Base-by-base conservation (phyloP, 139 green algal genomes). In the Chlorella sp. region DNA sequence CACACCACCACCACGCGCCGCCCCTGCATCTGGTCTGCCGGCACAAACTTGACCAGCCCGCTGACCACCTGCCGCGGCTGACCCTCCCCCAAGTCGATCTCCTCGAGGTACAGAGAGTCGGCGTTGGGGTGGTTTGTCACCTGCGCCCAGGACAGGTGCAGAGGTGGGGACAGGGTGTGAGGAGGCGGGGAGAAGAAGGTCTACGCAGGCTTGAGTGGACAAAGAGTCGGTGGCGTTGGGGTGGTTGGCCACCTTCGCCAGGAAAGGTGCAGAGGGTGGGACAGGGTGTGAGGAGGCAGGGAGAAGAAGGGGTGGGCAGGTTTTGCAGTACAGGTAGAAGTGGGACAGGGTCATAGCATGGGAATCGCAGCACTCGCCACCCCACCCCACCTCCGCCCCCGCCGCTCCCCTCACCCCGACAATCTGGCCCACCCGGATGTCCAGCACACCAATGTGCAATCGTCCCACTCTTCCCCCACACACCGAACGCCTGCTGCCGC, bases 21-120 rank as follows among this genome's bases (percentile, higher is more conserved):
- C 26, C 91, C 92, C 89, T 95, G 89, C 96, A 99, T 98, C 81
- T 96, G 37, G 71, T 98, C 98, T 66, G 94, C 68, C 1, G 98
- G 91, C 42, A 99, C 95, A 93, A 98, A 99, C 88, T 99, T 99
- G 7, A 98, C 96, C 68, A 99, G 94, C 7, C 98, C 98, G 32
- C 88, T 71, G 57, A 53, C 32, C 61, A 93, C 93, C 86, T 93
- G 89, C 60, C 97, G 91, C 22, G 96, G 96, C 86, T 96, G 91
- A 0, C 93, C 96, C 92, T 99, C 97, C 7, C 97, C 98, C 12
- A 99, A 37, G 81, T 99, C 97, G 24, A 99, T 99, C 89, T 99
- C 90, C 92, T 99, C 98, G 21, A 99, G 90, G 91, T 99, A 99
- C 18, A 99, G 93, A 15, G 93, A 87, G 68, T 99, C 98, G 0